Base-by-base conservation (phyloP, 768 basidiomycete species). In the Atractiella rhizophila region DNA sequence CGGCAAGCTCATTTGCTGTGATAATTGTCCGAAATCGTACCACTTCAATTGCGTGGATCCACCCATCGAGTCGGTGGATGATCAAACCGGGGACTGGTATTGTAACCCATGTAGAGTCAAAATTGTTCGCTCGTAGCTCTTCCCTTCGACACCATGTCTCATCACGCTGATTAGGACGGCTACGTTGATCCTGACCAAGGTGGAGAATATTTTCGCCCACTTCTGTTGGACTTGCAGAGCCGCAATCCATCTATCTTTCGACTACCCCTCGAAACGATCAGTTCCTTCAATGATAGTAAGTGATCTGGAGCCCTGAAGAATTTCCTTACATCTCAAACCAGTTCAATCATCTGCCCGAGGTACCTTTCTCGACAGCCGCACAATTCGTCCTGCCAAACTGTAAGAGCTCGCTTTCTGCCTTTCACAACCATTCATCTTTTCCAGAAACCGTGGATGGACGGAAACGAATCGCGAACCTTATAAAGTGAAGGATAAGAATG, bases 41-140 rank as follows among this genome's bases (percentile, higher is more conserved):
- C 91, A 98, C 61, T 72, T 96, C 45, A 74, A 77, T 69, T 98
- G 91, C 59, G 67, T 98, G 49, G 78, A 98, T 58, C 91, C 91
- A 39, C 91, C 91, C 18, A 69, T 94, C 64, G 79, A 85, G 47
- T 64, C 72, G 36, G 67, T 76, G 46, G 82, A 91, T 58, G 70
- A 91, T 33, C 76, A 78, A 11, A 77, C 80, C 8, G 60, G 63
- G 41, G 56, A 56, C 33, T 64, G 63, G 63, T 64, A 57, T 51
- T 64, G 63, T 54, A 73, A 60, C 69, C 70, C 7, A 66, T 72
- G 36, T 65, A 67, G 27, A 65, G 74, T n/a, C 45, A 61, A 44
- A 27, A 11, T 45, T 47, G 35, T 10, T 51, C 46, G 30, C 40
- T 30, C 41, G 25, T 31, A 20, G 8, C 28, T 30, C 2, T 21